Evolutionary conservation across 2,329 filamentous ascomycete genomes (phyloP).

Genomic region (Lecanoromycetidae sp.): DNA sequence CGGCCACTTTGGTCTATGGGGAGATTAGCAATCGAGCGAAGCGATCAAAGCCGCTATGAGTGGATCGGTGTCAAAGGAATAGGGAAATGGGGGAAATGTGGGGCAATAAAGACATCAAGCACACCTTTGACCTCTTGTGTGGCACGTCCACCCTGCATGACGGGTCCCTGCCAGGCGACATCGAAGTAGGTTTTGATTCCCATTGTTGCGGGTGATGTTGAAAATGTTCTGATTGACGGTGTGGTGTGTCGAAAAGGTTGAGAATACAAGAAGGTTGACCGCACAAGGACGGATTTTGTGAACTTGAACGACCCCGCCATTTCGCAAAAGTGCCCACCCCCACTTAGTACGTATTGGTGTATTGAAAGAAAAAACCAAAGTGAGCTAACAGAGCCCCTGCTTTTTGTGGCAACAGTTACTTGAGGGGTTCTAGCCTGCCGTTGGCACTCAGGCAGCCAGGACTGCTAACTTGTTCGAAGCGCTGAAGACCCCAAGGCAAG

Average conservation of each 20-base stretch:
- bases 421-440: too few relatives aligned
- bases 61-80: neutral
- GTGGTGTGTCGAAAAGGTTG: neutral
- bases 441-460: too few relatives aligned
- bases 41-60: neutral
- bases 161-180: slow-evolving; percentile 58
- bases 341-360: too few relatives aligned
- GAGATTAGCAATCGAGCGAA: neutral
- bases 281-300: slow-evolving; percentile 2
- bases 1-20: slow-evolving; percentile 46
- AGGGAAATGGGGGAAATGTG: slow-evolving; percentile 24
- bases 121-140: slow-evolving; percentile 50
- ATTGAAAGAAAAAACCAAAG: too few relatives aligned
- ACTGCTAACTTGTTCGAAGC: too few relatives aligned
- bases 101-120: slow-evolving; percentile 27
- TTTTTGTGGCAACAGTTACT: too few relatives aligned
- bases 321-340: too few relatives aligned
- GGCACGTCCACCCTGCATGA: slow-evolving; percentile 46
- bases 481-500: too few relatives aligned
- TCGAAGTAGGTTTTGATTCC: slow-evolving; percentile 65
- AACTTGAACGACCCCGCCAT: too few relatives aligned
- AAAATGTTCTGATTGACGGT: slow-evolving; percentile 39
- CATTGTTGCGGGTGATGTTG: slow-evolving; percentile 62
- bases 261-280: neutral
- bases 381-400: too few relatives aligned